Conservation (phyloP, 2,329 filamentous ascomycete species). For the Sclerotinia nivalis region DNA sequence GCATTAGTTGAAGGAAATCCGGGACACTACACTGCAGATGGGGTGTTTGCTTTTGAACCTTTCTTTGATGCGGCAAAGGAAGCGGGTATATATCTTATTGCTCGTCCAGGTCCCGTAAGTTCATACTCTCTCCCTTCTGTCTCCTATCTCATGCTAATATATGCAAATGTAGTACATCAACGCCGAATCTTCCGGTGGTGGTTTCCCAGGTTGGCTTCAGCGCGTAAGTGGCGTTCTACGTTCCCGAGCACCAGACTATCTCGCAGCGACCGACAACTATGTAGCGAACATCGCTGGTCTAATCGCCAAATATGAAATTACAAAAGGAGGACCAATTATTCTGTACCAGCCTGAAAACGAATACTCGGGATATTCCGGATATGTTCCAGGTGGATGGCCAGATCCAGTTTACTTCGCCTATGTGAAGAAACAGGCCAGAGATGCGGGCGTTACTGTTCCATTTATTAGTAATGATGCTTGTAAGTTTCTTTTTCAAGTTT, state of each 20-base stretch:
- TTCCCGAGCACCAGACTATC: conserved; percentile 60
- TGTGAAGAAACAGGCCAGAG: conserved; percentile 66
- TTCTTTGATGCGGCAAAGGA: conserved; percentile 75
- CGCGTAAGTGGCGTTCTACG: conserved; percentile 64
- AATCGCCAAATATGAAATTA: conserved; percentile 76
- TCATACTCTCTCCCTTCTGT: not conserved
- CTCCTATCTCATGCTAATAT: not conserved
- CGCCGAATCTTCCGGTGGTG: conserved; percentile 73
- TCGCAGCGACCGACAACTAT: conserved; percentile 67
- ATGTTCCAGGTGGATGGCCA: conserved; percentile 56
- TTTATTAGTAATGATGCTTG: conserved; percentile 72
- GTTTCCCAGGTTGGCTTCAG: conserved; percentile 79
- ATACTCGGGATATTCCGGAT: conserved; percentile 57
- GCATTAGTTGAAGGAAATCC: conserved; percentile 72
- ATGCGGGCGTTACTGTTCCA: conserved; percentile 71
- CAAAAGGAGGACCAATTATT: conserved; percentile 78
- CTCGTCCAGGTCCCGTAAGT: conserved; percentile 44
- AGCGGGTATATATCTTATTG: conserved; percentile 76
- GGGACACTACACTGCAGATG: conserved; percentile 68
- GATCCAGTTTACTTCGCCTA: conserved; percentile 69
- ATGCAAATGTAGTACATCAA: conserved; percentile 64
- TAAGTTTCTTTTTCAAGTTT: conserved; percentile 26
- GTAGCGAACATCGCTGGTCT: conserved; percentile 57
- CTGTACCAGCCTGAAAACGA: conserved; percentile 82
- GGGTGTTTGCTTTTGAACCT: conserved; percentile 69